phyloP scores from a whole-genome alignment of 306 rosid genomes.

The Rosa lucieae region DNA sequence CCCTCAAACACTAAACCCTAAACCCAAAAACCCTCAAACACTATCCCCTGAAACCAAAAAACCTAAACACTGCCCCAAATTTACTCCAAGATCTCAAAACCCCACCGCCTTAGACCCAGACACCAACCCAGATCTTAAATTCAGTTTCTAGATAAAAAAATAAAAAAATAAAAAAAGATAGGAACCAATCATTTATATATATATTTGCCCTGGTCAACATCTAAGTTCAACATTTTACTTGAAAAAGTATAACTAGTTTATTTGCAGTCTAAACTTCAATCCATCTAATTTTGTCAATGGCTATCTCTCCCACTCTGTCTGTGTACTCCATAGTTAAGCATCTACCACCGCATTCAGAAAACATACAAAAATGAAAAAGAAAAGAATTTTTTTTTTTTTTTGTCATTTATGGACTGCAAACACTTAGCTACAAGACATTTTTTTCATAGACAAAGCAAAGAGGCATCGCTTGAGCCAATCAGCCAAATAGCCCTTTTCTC shows the following conservation, averaged over 20 bases:
- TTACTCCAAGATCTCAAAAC: slow-evolving; percentile 30
- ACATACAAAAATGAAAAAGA: background rate
- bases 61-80: slow-evolving; percentile 31
- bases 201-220: background rate
- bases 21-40: slow-evolving; percentile 27
- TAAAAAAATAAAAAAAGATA: too few relatives aligned
- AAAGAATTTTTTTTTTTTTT: too few relatives aligned
- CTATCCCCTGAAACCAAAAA: slow-evolving; percentile 23
- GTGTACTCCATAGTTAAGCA: slow-evolving; percentile 80
- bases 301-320: slow-evolving; percentile 81
- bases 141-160: too few relatives aligned
- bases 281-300: slow-evolving; percentile 15
- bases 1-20: slow-evolving; percentile 5
- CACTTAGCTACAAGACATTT: background rate
- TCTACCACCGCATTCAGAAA: slow-evolving; percentile 61
- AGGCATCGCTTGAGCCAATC: background rate
- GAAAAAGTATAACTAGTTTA: background rate
- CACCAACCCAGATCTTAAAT: slow-evolving; percentile 70
- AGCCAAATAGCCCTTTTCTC: background rate
- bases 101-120: slow-evolving; percentile 7
- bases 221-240: background rate
- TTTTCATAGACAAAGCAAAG: background rate
- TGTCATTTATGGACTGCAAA: background rate
- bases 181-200: background rate
- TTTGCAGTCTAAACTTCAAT: background rate